A percentile compares a stretch with the other conserved stretches of the same genome.
Evolutionary conservation across 169 alveolate genomes (phyloP).

Genomic region (Cryptosporidium xiaoi): DNA sequence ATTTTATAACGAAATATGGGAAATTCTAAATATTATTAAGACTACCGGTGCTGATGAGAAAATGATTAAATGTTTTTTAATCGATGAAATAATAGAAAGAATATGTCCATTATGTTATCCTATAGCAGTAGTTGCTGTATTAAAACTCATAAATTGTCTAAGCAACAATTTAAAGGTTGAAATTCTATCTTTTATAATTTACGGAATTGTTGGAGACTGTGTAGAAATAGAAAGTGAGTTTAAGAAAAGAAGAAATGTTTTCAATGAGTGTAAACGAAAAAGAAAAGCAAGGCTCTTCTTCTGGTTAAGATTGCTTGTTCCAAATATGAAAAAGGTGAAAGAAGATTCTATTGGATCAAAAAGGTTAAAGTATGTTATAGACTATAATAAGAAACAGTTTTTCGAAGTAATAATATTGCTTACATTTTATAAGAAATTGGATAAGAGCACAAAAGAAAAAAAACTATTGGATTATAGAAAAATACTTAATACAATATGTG

Average conservation of each 20-base stretch:
- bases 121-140: slow-evolving; percentile 12
- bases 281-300: slow-evolving; percentile 4
- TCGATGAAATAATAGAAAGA: slow-evolving; percentile 2
- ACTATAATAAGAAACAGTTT: neutral
- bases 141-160: slow-evolving; percentile 2
- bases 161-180: slow-evolving; percentile 36
- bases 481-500: neutral
- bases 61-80: slow-evolving; percentile 2
- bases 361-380: neutral
- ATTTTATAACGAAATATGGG: slow-evolving; percentile 22
- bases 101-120: slow-evolving; percentile 70
- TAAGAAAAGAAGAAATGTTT: neutral
- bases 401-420: slow-evolving; percentile 30
- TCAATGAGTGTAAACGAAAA: neutral
- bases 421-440: slow-evolving; percentile 41
- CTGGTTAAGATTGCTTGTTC: slow-evolving; percentile 48
- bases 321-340: neutral
- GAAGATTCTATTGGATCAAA: neutral
- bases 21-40: slow-evolving; percentile 3
- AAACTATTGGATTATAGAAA: neutral
- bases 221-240: neutral
- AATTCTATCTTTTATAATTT: slow-evolving; percentile 15
- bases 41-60: neutral
- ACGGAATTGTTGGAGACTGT: neutral
- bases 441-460: slow-evolving; percentile 1